Percentiles rank a stretch among this genome's conserved stretches.
Evolutionary conservation across 768 basidiomycete species (phyloP).

Genomic region (Symmetrospora coprosmae): DNA sequence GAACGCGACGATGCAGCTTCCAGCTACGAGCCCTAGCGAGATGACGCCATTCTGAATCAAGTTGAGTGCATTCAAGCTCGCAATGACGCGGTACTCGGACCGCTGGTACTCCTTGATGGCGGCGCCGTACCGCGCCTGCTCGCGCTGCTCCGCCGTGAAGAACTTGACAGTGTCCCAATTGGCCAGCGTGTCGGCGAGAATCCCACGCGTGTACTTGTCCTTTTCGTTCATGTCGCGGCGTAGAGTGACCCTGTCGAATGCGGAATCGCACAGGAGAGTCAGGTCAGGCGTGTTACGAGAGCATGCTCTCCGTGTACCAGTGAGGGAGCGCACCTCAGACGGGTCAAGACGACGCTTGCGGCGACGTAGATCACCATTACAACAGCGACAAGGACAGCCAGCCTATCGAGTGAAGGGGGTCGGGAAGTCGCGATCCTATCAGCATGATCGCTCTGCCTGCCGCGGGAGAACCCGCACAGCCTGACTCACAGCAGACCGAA

Average conservation of each 20-base stretch:
- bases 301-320: background rate
- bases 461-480: too few species aligned
- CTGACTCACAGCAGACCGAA: conserved; percentile 2
- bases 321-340: background rate
- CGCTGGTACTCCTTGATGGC: conserved; percentile 61
- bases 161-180: conserved; percentile 61
- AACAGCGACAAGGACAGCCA: conserved; percentile 32
- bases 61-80: conserved; percentile 49
- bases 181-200: conserved; percentile 64
- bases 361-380: conserved; percentile 36
- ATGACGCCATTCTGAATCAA: conserved; percentile 70
- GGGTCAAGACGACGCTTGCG: conserved; percentile 37
- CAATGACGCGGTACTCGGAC: conserved; percentile 52
- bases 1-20: conserved; percentile 61
- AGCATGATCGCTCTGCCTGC: too few species aligned
- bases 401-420: conserved; percentile 37
- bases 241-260: conserved; percentile 40
- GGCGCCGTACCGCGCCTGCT: conserved; percentile 54
- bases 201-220: conserved; percentile 60
- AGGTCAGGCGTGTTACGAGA: too few species aligned
- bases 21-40: conserved; percentile 63
- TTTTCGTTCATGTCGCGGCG: conserved; percentile 60
- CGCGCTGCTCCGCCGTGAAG: conserved; percentile 72
- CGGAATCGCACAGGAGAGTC: conserved; percentile 42
- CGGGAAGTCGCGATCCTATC: too few species aligned